Percentiles rank a stretch among this genome's conserved stretches.
These are phyloP conservation scores for Cystobasidiopsis lactophilus DNA, from an alignment of 768 basidiomycete genomes.

Conservation along the genomic window DNA sequence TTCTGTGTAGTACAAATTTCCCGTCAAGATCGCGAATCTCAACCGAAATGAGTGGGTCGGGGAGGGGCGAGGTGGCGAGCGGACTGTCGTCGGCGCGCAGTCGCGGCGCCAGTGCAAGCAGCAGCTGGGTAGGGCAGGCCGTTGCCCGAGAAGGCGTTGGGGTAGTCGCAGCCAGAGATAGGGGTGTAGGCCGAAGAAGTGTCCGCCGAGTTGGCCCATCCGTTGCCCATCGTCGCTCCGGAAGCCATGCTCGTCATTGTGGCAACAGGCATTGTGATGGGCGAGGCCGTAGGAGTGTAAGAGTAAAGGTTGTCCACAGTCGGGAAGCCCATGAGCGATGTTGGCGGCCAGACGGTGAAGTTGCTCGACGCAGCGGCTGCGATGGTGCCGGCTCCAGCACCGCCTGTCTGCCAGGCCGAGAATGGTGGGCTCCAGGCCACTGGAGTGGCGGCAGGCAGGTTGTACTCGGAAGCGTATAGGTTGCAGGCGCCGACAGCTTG, in stretches of 20 bases:
- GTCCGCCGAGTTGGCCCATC: slow-evolving; percentile 40
- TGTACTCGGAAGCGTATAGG: not conserved
- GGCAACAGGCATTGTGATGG: not conserved
- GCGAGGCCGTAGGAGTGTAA: slow-evolving; percentile 2
- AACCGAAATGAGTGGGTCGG: too few relatives aligned
- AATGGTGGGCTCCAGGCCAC: not conserved
- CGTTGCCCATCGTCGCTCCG: not conserved
- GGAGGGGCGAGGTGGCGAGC: too few relatives aligned
- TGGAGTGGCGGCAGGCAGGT: not conserved
- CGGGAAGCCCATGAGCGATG: slow-evolving; percentile 2
- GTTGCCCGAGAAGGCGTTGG: not conserved
- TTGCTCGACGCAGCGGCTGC: not conserved
- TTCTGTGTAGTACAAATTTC: too few relatives aligned
- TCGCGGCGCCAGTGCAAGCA: too few relatives aligned
- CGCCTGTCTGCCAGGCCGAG: slow-evolving; percentile 1
- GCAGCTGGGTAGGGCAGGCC: too few relatives aligned
- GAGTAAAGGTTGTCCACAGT: not conserved
- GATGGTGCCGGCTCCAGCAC: not conserved
- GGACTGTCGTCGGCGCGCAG: too few relatives aligned
- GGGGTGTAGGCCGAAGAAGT: slow-evolving; percentile 30
- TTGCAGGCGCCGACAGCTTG: not conserved
- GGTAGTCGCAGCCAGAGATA: slow-evolving; percentile 7
- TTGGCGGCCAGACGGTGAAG: slow-evolving; percentile 3
- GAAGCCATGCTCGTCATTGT: not conserved
- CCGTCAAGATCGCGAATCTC: too few relatives aligned